Base-by-base conservation (phyloP, 164 flowering plant species). In the Tinospora cordifolia region DNA sequence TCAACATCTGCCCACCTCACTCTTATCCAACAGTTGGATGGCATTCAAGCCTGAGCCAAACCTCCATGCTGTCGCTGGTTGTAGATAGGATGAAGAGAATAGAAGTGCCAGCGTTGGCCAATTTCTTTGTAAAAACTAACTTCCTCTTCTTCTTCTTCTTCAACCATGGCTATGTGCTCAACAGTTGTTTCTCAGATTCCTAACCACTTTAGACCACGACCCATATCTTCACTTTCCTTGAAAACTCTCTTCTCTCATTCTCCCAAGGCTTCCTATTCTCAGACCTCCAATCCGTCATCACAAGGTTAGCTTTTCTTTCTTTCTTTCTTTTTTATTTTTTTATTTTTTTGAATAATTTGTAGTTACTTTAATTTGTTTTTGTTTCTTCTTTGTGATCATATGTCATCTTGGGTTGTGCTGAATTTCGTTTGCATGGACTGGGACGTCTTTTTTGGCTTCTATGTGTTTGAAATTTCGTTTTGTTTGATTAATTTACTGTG, bases 91-190 rank as follows among this genome's bases (percentile, higher is more conserved):
- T 17, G 24, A 17, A 4, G 7, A 51, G 5, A 51, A 2, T 6
- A 9, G 4, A 59, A 19, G 36, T 63, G 66, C 19, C 66, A 11
- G 22, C 36, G 30, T 21, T 66, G 12, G 51, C 9, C 6, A 40
- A 19, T 39, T 65, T 47, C 3, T n/a, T 49, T 30, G 36, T 72
- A 12, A 72, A 62, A 69, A n/a, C 63, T 47, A 59, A 34, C 59
- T 65, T 21, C 66, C 19, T 30, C 62, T 47, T 60, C 51, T n/a
- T 39, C 49, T 9, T 62, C 34, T 0, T 25, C 34, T 14, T 60
- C 72, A 19, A 82, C 84, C 75, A 84, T 85, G 86, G 78, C 86
- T 36, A 38, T 76, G 69, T 77, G 76, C 76, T 81, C 88, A 51
- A 78, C 77, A 77, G 80, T 82, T 59, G 76, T 74, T 69, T 79